Evolutionary conservation across 73 alveolate species (phyloP).

Genomic region (Paramecium sexaurelia): DNA sequence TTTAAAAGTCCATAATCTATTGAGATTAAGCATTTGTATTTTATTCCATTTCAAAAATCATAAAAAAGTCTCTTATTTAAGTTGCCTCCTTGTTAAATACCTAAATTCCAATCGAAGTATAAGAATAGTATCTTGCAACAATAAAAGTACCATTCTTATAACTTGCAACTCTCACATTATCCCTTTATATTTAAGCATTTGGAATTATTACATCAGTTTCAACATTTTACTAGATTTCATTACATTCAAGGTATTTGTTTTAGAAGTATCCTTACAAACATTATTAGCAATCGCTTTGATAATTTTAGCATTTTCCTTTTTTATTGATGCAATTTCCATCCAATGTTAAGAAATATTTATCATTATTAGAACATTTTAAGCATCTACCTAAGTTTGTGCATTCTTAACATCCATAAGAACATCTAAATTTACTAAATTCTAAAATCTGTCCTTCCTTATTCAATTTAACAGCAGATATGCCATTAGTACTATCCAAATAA

Average conservation of each 20-base stretch:
- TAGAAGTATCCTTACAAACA: neutral
- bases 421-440: neutral
- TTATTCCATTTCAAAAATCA: neutral
- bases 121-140: neutral
- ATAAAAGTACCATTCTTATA: neutral
- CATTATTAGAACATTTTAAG: neutral
- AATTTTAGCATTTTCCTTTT: neutral
- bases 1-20: neutral
- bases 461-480: neutral
- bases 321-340: neutral
- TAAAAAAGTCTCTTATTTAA: neutral
- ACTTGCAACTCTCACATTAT: neutral
- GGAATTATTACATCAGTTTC: neutral
- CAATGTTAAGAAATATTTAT: neutral
- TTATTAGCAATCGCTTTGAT: neutral
- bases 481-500: neutral
- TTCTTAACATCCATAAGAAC: neutral
- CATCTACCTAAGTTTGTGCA: neutral
- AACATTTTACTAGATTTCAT: neutral
- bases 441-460: neutral
- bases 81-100: neutral
- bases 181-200: too few relatives aligned
- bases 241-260: neutral
- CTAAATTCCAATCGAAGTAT: neutral
- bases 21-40: neutral